These are phyloP conservation scores for Aegilops sharonensis DNA, from an alignment of 176 grass and related monocot genomes.

Conservation along the genomic window DNA sequence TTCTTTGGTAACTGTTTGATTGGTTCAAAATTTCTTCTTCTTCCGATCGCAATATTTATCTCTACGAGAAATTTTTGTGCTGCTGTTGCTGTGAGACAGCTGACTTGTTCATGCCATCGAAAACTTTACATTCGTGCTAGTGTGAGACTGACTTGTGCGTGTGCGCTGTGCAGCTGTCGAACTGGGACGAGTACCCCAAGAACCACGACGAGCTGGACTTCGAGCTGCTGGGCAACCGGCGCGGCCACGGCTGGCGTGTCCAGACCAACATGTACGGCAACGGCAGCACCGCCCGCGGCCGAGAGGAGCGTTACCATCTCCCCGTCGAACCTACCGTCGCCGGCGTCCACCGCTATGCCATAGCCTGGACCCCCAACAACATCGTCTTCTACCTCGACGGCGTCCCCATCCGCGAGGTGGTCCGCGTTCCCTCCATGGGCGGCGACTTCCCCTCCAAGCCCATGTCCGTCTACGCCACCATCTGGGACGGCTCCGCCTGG, in stretches of 20 bases:
- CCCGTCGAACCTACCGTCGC: slow-evolving; percentile 65
- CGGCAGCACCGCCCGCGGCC: slow-evolving; percentile 71
- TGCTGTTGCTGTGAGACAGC: not conserved
- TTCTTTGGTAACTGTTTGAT: not conserved
- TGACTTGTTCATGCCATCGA: not conserved
- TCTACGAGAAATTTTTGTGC: not conserved
- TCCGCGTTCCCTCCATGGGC: slow-evolving; percentile 48
- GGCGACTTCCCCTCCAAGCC: slow-evolving; percentile 83
- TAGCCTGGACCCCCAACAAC: slow-evolving; percentile 71
- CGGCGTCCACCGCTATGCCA: slow-evolving; percentile 66
- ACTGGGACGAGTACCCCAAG: slow-evolving; percentile 52
- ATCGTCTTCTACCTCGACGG: slow-evolving; percentile 85
- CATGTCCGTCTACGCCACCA: slow-evolving; percentile 93
- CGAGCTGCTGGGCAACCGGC: slow-evolving; percentile 75
- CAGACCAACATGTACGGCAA: slow-evolving; percentile 93
- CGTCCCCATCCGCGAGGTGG: slow-evolving; percentile 66
- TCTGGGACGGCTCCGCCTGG: slow-evolving; percentile 92
- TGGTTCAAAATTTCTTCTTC: not conserved
- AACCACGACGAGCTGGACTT: slow-evolving; percentile 91
- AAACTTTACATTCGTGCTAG: not conserved
- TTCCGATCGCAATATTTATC: not conserved
- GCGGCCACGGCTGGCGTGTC: slow-evolving; percentile 60
- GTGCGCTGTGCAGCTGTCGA: slow-evolving; percentile 59
- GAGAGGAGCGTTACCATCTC: slow-evolving; percentile 83
- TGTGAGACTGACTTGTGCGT: not conserved